phyloP scores from a whole-genome alignment of 2,329 filamentous ascomycete species.

The Cryphonectria parasitica region DNA sequence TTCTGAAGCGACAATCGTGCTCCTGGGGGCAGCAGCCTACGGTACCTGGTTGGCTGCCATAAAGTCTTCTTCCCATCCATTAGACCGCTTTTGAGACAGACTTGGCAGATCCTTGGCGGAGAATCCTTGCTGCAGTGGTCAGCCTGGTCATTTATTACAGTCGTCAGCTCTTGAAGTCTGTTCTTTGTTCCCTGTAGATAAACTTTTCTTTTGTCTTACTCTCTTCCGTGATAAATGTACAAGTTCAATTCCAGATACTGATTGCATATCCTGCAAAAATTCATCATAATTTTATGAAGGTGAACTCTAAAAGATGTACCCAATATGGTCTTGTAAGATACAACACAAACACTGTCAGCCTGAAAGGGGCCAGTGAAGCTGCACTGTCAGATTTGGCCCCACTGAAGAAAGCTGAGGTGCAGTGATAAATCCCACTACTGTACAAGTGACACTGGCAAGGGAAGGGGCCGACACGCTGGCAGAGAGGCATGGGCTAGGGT shows the following conservation, averaged over 20 bases:
- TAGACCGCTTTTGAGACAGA: neutral
- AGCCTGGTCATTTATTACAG: neutral
- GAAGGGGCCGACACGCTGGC: neutral
- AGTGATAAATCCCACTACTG: neutral
- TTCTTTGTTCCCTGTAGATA: neutral
- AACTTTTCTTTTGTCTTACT: neutral
- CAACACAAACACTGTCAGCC: neutral
- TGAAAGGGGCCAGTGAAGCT: neutral
- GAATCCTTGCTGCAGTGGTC: neutral
- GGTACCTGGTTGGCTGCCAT: neutral
- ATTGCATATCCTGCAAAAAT: no score
- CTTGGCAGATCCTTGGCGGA: neutral
- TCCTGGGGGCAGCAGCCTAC: neutral
- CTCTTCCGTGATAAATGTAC: no score
- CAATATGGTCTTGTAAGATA: neutral
- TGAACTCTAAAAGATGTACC: neutral
- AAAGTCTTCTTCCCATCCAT: neutral
- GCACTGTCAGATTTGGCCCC: neutral
- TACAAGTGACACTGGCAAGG: neutral
- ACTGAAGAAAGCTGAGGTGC: conserved; percentile 1
- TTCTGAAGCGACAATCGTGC: neutral
- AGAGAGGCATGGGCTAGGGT: neutral
- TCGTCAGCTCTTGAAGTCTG: no score
- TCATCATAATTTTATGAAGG: neutral
- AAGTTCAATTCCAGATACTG: no score